phyloP scores from a whole-genome alignment of 2,329 filamentous ascomycete species.

The Microsporum audouinii region DNA sequence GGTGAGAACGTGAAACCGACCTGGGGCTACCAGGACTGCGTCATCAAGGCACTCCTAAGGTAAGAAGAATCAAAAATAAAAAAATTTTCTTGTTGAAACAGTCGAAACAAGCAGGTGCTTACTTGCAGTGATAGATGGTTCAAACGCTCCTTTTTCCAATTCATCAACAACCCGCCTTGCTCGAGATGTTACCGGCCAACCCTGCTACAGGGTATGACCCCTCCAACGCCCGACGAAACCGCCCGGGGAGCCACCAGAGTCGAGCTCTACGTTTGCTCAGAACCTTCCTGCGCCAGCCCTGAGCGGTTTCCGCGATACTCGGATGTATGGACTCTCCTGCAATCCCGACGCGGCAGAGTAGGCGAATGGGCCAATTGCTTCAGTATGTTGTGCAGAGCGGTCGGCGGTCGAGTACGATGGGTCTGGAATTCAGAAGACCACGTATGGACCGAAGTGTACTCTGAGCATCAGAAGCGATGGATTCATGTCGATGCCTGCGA shows the following conservation, averaged over 20 bases:
- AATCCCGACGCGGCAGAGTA: conserved; percentile 72
- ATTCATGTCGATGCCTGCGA: conserved; percentile 94
- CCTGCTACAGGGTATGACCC: conserved; percentile 68
- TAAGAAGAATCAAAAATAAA: conserved; percentile 26
- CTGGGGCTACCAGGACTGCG: conserved; percentile 97
- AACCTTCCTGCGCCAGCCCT: conserved; percentile 59
- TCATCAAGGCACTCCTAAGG: conserved; percentile 76
- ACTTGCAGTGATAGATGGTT: conserved; percentile 56
- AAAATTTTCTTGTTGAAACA: conserved; percentile 12
- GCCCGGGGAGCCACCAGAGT: conserved; percentile 78
- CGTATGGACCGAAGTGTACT: conserved; percentile 96
- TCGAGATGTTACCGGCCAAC: conserved; percentile 71
- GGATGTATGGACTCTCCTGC: conserved; percentile 83
- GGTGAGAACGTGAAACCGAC: conserved; percentile 66
- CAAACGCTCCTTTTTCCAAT: conserved; percentile 86
- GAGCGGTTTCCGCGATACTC: conserved; percentile 91
- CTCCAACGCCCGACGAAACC: conserved; percentile 76
- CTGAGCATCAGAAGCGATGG: conserved; percentile 85
- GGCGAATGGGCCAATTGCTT: conserved; percentile 99
- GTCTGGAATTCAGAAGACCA: conserved; percentile 98
- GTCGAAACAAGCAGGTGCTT: conserved; percentile 7
- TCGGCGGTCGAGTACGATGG: conserved; percentile 86
- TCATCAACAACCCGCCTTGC: conserved; percentile 92
- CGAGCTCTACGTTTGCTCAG: conserved; percentile 81
- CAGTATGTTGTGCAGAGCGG: conserved; percentile 89